Evolutionary conservation across 2,329 filamentous ascomycete genomes (phyloP).

Genomic region (Epichloe sp.): DNA sequence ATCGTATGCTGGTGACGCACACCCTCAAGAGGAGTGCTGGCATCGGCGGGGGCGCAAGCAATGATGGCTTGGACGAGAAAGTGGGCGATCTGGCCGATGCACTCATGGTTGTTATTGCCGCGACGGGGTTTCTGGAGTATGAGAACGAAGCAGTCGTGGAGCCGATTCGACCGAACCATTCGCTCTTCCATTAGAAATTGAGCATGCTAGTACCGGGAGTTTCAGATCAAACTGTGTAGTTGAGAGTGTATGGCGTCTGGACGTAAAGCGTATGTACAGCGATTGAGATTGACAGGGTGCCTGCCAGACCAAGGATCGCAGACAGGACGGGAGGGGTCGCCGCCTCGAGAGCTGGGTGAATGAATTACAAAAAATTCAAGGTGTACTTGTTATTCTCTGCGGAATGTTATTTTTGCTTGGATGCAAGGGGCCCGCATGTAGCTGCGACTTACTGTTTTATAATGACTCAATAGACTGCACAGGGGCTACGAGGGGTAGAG

Average conservation of each 20-base stretch:
- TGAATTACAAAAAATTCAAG: too few species aligned
- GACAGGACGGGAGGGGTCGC: too few species aligned
- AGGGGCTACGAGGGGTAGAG: too few species aligned
- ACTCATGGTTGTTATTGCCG: conserved; percentile 68
- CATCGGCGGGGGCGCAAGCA: conserved; percentile 41
- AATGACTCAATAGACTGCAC: too few species aligned
- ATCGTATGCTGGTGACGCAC: conserved; percentile 72
- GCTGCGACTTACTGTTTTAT: too few species aligned
- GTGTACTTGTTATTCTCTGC: too few species aligned
- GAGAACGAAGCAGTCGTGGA: conserved; percentile 26
- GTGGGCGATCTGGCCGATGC: conserved; percentile 72
- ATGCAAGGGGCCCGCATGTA: too few species aligned
- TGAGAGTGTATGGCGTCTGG: conserved; percentile 13
- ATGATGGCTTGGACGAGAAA: conserved; percentile 39
- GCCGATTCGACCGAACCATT: conserved; percentile 18
- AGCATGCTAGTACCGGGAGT: not conserved
- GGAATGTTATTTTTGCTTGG: too few species aligned
- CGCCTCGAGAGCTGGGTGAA: too few species aligned
- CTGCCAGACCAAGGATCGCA: not conserved
- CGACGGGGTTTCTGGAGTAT: conserved; percentile 69
- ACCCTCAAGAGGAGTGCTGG: conserved; percentile 83
- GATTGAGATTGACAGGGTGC: not conserved
- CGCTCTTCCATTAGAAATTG: conserved; percentile 26
- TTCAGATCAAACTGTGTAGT: too few species aligned
- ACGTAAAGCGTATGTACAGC: not conserved